Evolutionary conservation across 768 basidiomycete species (phyloP), one percentile per base, ranked within the genome.

Genomic region (Tricholoma hemisulphureum): DNA sequence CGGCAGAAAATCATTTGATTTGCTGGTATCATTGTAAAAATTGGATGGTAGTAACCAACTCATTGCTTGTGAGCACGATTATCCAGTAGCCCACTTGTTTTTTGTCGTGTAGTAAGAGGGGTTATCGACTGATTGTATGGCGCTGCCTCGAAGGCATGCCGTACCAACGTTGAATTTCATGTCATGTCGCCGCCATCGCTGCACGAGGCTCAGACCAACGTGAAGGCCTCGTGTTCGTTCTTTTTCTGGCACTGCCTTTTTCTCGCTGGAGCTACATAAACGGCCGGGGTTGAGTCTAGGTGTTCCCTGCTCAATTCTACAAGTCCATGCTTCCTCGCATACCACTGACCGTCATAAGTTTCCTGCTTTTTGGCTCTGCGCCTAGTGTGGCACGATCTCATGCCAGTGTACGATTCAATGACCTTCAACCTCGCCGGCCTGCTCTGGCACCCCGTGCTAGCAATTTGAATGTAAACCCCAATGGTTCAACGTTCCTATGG

Each of bases 401-500:
- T 28, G n/a, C n/a, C n/a, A n/a, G n/a, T n/a, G 5, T n/a, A 48
- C 24, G 21, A 28, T 3, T 28, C 28, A n/a, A 16, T n/a, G 14
- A 48, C 11, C 26, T 16, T 48, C 46, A 26, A 48, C n/a, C 43
- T 46, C n/a, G 3, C 32, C 9, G 32, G 32, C 32, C 32, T 34
- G 9, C 26, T 28, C 26, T 49, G 18, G 7, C 2, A 4, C 11
- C 43, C 23, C 46, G 46, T 10, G 28, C 26, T n/a, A 67, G 60
- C 49, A 65, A 71, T 57, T 57, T 80, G 28, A 78, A 80, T 56
- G 73, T 70, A 23, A 77, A 76, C 37, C 59, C 77, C 2, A 75
- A 84, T 58, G 81, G 78, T 16, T 74, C 82, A 4, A 77, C 70
- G 6, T 84, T 82, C 62, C 65, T 89, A 6, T 91, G 89, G 89